Evolutionary conservation across 371 early-diverging fungal genomes (phyloP), one percentile per base, ranked within the genome.

Genomic region (Conidiobolus incongruus): DNA sequence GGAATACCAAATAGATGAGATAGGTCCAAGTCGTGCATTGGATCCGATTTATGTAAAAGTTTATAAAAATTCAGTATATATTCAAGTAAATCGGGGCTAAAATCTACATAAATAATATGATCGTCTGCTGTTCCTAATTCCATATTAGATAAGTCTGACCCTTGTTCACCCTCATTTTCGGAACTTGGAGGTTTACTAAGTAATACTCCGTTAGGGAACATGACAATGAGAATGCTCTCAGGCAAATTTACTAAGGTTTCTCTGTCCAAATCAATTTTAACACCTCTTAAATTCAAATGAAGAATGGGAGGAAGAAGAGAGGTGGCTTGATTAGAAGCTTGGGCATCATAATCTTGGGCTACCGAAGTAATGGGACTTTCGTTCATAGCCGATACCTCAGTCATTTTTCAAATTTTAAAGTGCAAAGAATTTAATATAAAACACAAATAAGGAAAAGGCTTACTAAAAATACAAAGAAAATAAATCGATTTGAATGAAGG

Each of bases 151-250:
- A 63, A 68, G 31, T 63, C 65, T 41, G 52, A 53, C 17, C 61
- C 60, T 10, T 56, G 59, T 19, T 62, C 56, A 24, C 62, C 60
- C 17, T 61, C 58, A 35, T 50, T 53, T 7, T 30, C 30, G 16
- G 19, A 26, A n/a, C 31, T 37, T 38, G 47, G 39, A 36, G 48
- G 30, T 29, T 55, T 54, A 26, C 67, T 61, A 15, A 75, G 62
- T 22, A 74, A 58, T 40, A 77, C 61, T 3, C 83, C 83, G 42
- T 76, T 70, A 10, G 83, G 83, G 48, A 83, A 83, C 83, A 83
- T 83, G 51, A 75, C 77, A 57, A 73, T 71, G 38, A 81, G 59
- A 41, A 83, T 56, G 39, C 72, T 70, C 50, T 83, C 81, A 7
- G 83, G 83, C 22, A 83, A 55, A 50, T 66, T 71, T 51, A 74